phyloP scores from a whole-genome alignment of 1,284 basidiomycete genomes.

The Trametes versicolor region DNA sequence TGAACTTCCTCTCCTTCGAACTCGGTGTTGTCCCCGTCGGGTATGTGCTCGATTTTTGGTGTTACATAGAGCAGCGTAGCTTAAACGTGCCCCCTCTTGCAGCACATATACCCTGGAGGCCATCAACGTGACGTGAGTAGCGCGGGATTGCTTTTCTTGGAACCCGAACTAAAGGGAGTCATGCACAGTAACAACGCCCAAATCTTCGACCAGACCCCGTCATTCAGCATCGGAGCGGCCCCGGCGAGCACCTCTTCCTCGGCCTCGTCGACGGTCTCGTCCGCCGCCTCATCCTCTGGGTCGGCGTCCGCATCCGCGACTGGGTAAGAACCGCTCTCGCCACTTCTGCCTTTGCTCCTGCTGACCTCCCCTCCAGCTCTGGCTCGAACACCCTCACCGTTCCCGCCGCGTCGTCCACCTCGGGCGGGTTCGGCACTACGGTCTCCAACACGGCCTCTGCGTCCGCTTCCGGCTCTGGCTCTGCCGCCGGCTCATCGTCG shows the following conservation, averaged over 20 bases:
- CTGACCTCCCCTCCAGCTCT: not conserved
- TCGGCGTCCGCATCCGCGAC: constrained; percentile 13
- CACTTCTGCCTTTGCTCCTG: not conserved
- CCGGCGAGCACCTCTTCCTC: constrained; percentile 35
- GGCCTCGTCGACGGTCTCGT: constrained; percentile 27
- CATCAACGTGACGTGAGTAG: constrained; percentile 54
- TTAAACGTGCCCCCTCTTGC: constrained; percentile 5
- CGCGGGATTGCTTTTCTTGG: not conserved
- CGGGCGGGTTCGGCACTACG: constrained; percentile 36
- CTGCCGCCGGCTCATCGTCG: constrained; percentile 15
- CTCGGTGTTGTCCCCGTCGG: constrained; percentile 61
- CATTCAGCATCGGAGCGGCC: constrained; percentile 55
- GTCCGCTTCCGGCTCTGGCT: not conserved
- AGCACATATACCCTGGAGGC: constrained; percentile 61
- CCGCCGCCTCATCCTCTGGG: constrained; percentile 20
- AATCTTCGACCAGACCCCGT: constrained; percentile 52
- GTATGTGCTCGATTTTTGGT: constrained; percentile 50
- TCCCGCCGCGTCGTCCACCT: constrained; percentile 21
- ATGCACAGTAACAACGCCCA: constrained; percentile 55
- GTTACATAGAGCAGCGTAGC: not conserved
- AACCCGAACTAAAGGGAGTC: not conserved
- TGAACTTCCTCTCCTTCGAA: constrained; percentile 48
- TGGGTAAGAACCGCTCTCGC: not conserved
- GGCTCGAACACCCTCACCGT: constrained; percentile 25
- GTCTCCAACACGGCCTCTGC: constrained; percentile 15